These are phyloP conservation scores for Amanita fuliginea DNA, from an alignment of 768 basidiomycete species.

Conservation along the genomic window DNA sequence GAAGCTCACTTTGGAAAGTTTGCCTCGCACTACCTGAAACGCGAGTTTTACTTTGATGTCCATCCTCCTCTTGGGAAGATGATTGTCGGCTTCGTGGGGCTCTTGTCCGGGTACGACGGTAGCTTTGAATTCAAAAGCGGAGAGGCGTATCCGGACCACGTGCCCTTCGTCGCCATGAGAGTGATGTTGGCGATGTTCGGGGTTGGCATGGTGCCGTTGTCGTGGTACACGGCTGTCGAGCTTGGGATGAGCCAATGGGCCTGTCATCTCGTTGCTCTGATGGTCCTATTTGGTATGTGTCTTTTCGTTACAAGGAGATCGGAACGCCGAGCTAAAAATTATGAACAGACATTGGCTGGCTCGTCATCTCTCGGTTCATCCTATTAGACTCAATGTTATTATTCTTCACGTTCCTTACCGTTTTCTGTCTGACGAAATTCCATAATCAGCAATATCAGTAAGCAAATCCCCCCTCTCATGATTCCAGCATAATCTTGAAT, in stretches of 20 bases:
- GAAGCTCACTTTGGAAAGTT: slow-evolving; percentile 99
- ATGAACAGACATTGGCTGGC: slow-evolving; percentile 84
- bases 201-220: slow-evolving; percentile 89
- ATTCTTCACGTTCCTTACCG: slow-evolving; percentile 96
- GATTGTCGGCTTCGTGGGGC: slow-evolving; percentile 90
- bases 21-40: slow-evolving; percentile 95
- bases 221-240: slow-evolving; percentile 95
- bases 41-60: slow-evolving; percentile 99
- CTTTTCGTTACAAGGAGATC: background rate
- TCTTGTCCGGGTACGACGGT: slow-evolving; percentile 87
- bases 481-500: slow-evolving; percentile 3
- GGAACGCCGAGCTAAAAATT: background rate
- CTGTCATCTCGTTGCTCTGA: slow-evolving; percentile 85
- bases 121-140: slow-evolving; percentile 93
- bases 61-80: slow-evolving; percentile 99
- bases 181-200: slow-evolving; percentile 93
- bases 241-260: slow-evolving; percentile 85
- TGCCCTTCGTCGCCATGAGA: slow-evolving; percentile 92
- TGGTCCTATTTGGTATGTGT: slow-evolving; percentile 85
- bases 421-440: slow-evolving; percentile 91
- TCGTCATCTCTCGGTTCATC: slow-evolving; percentile 95
- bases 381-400: slow-evolving; percentile 98
- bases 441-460: slow-evolving; percentile 95
- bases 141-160: slow-evolving; percentile 64
- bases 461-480: slow-evolving; percentile 20